Conservation (phyloP, 495 filamentous ascomycete species). For the Parathielavia hyrcaniae region DNA sequence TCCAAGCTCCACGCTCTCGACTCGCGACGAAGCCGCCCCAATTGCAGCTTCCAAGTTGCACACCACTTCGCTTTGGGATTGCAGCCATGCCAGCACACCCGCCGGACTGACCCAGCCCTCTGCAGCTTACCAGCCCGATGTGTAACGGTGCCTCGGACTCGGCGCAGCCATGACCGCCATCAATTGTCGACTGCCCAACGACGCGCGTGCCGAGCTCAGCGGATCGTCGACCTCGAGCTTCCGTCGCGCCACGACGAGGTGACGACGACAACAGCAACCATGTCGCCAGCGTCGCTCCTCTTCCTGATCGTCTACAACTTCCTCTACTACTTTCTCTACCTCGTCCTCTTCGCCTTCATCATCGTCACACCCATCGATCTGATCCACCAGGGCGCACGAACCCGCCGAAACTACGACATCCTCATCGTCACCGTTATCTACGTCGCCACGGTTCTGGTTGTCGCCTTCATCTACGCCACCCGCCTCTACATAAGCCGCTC, state of each 20-base stretch:
- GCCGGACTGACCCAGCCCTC: neutral
- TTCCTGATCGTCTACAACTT: slow-evolving; percentile 78
- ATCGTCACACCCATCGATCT: slow-evolving; percentile 77
- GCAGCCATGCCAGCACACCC: neutral
- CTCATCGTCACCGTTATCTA: slow-evolving; percentile 78
- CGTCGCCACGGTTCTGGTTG: slow-evolving; percentile 63
- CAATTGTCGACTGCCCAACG: neutral
- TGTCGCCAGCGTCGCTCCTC: slow-evolving; percentile 38
- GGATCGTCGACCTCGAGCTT: slow-evolving; percentile 3
- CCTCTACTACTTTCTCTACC: slow-evolving; percentile 68
- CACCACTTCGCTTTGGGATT: neutral
- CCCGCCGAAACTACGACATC: slow-evolving; percentile 64
- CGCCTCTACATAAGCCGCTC: slow-evolving; percentile 84
- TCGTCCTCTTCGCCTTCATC: slow-evolving; percentile 65
- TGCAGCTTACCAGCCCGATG: neutral
- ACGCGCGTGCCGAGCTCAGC: slow-evolving; percentile 11
- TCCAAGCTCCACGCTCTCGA: no score
- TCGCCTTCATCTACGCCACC: slow-evolving; percentile 70
- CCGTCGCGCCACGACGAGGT: neutral
- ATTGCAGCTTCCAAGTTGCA: neutral
- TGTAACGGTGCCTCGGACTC: neutral
- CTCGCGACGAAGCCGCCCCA: no score
- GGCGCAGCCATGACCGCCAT: slow-evolving; percentile 17
- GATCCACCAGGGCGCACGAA: slow-evolving; percentile 67
- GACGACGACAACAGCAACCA: slow-evolving; percentile 15